phyloP scores from a whole-genome alignment of 495 filamentous ascomycete species.

The Lentithecium fluviatile region DNA sequence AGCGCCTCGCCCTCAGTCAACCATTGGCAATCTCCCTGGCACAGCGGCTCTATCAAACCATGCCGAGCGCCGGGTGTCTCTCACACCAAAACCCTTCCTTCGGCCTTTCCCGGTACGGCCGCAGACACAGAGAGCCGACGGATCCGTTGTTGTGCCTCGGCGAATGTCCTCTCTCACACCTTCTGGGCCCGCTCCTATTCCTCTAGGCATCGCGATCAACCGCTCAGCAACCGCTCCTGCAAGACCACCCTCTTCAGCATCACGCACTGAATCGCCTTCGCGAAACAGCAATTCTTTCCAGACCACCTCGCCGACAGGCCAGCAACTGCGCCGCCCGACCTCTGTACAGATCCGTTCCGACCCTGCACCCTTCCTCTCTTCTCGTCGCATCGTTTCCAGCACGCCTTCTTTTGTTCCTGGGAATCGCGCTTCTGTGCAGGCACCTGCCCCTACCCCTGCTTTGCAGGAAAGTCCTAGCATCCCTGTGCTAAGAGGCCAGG shows the following conservation, averaged over 20 bases:
- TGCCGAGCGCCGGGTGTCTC: slow-evolving; percentile 10
- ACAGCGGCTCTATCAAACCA: neutral
- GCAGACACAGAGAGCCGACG: slow-evolving; percentile 23
- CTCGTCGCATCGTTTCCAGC: slow-evolving; percentile 25
- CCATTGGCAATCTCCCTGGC: slow-evolving; percentile 23
- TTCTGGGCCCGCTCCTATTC: slow-evolving; percentile 22
- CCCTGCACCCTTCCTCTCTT: slow-evolving; percentile 40
- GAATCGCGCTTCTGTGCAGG: slow-evolving; percentile 15
- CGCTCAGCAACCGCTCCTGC: slow-evolving; percentile 28
- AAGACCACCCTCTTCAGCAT: slow-evolving; percentile 3
- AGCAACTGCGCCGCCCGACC: slow-evolving; percentile 36
- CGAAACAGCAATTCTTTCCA: neutral
- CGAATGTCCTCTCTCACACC: slow-evolving; percentile 27
- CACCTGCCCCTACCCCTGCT: neutral
- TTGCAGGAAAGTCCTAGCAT: slow-evolving; percentile 1
- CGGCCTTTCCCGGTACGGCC: slow-evolving; percentile 31
- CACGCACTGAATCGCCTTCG: neutral
- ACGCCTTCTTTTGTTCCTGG: slow-evolving; percentile 28
- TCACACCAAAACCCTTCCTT: slow-evolving; percentile 30
- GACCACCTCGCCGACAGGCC: slow-evolving; percentile 14
- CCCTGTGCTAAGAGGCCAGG: slow-evolving; percentile 8
- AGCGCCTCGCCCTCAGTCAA: slow-evolving; percentile 26
- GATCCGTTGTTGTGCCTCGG: slow-evolving; percentile 27
- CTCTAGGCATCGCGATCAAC: slow-evolving; percentile 25
- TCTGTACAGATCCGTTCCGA: slow-evolving; percentile 42